Evolutionary conservation across 2,329 filamentous ascomycete genomes (phyloP).

Genomic region (Fusarium penzigii): DNA sequence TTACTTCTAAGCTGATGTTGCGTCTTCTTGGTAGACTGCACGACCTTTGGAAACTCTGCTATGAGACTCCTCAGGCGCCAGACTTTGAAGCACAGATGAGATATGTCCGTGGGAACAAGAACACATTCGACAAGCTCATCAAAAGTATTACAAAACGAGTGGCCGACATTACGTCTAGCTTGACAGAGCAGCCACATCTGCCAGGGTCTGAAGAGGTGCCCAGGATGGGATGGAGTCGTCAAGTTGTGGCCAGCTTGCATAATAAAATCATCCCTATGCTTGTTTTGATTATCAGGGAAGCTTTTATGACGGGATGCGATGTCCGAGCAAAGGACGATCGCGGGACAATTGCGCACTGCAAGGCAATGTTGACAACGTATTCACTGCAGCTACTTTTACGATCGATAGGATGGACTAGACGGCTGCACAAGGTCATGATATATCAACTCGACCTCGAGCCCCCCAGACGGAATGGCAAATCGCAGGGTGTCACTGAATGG

Average conservation of each 20-base stretch:
- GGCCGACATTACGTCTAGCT: constrained; percentile 3
- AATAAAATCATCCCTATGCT: constrained; percentile 28
- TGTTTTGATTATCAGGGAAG: constrained; percentile 22
- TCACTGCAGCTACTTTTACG: constrained; percentile 16
- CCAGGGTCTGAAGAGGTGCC: background rate
- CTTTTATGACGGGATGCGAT: constrained; percentile 20
- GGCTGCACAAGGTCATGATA: constrained; percentile 14
- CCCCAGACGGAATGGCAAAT: background rate
- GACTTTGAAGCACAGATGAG: constrained; percentile 10
- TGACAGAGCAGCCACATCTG: constrained; percentile 1
- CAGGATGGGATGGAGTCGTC: constrained; percentile 3
- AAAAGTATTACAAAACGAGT: constrained; percentile 11
- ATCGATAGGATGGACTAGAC: constrained; percentile 15
- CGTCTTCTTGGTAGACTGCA: constrained; percentile 15
- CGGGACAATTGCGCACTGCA: background rate
- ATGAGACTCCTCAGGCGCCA: constrained; percentile 13
- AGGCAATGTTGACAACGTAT: constrained; percentile 21
- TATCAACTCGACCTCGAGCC: constrained; percentile 12
- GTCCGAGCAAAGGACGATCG: background rate
- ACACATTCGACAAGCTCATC: constrained; percentile 4
- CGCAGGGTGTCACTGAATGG: background rate
- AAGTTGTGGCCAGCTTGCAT: constrained; percentile 11
- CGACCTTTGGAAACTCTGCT: constrained; percentile 15
- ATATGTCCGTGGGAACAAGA: constrained; percentile 12
- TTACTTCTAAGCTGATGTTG: constrained; percentile 2